Evolutionary conservation across 805 yeast species (phyloP).

Genomic region (Ogataea pilisensis): DNA sequence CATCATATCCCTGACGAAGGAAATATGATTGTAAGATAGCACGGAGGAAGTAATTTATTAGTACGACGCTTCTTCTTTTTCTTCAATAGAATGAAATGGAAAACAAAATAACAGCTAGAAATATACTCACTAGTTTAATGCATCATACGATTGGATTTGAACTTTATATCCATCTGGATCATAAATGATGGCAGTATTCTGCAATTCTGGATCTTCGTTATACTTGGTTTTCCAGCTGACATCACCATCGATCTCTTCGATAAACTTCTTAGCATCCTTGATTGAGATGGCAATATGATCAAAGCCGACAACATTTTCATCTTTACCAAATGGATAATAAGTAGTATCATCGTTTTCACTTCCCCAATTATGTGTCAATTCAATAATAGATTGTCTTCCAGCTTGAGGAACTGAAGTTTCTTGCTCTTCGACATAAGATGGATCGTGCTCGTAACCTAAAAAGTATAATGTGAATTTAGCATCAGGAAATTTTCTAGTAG

Average conservation of each 20-base stretch:
- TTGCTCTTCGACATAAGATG: conserved; percentile 40
- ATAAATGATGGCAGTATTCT: conserved; percentile 63
- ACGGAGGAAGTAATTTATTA: no score
- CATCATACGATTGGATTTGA: conserved; percentile 47
- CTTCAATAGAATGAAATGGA: not conserved
- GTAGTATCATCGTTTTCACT: conserved; percentile 72
- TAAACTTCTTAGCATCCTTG: conserved; percentile 54
- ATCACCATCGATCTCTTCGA: conserved; percentile 45
- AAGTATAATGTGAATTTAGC: conserved; percentile 88
- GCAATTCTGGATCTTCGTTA: conserved; percentile 48
- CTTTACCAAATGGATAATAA: conserved; percentile 76
- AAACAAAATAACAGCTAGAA: not conserved
- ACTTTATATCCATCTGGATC: conserved; percentile 92
- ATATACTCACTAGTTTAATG: conserved; percentile 21
- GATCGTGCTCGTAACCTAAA: conserved; percentile 61
- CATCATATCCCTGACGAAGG: no score
- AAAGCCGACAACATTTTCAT: conserved; percentile 65
- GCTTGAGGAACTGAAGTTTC: conserved; percentile 33
- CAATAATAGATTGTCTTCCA: conserved; percentile 66
- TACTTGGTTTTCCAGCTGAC: conserved; percentile 55
- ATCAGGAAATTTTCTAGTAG: conserved; percentile 49
- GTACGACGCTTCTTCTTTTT: not conserved
- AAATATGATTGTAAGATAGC: no score
- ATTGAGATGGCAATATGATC: conserved; percentile 81
- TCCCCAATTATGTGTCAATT: conserved; percentile 94